phyloP scores from a whole-genome alignment of 2,329 filamentous ascomycete species.

The Ophiostoma ips region DNA sequence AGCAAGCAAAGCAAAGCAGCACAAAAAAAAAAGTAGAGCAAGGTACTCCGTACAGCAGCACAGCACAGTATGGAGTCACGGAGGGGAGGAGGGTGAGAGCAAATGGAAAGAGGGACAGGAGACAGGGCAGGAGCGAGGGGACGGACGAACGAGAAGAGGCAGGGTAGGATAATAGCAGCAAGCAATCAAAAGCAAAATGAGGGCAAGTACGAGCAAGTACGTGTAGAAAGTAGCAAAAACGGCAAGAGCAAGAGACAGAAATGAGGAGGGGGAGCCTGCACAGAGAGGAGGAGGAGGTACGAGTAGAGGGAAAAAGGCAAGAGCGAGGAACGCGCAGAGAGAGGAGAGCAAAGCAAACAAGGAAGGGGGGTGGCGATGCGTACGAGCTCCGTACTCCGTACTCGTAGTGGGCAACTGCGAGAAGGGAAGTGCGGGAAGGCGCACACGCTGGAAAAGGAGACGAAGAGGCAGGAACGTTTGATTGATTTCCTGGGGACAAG shows the following conservation, averaged over 20 bases:
- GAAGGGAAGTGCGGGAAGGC: background rate
- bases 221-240: too few relatives aligned
- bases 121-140: background rate
- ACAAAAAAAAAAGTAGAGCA: too few relatives aligned
- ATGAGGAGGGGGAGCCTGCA: too few relatives aligned
- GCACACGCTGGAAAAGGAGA: background rate
- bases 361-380: background rate
- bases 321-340: background rate
- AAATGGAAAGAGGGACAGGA: background rate
- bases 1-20: too few relatives aligned
- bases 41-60: background rate
- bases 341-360: background rate
- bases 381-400: too few relatives aligned
- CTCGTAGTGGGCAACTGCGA: background rate
- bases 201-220: too few relatives aligned
- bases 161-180: background rate
- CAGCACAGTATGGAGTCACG: background rate
- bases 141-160: background rate
- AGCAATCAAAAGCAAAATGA: background rate
- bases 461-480: constrained; percentile 3
- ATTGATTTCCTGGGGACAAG: constrained; percentile 5
- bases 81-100: background rate
- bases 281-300: background rate
- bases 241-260: background rate
- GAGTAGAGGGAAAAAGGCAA: background rate